Percentiles rank a stretch among this genome's conserved stretches.
These are phyloP conservation scores for Coemansia sp. DNA, from an alignment of 192 early-diverging fungal species.

Conservation along the genomic window DNA sequence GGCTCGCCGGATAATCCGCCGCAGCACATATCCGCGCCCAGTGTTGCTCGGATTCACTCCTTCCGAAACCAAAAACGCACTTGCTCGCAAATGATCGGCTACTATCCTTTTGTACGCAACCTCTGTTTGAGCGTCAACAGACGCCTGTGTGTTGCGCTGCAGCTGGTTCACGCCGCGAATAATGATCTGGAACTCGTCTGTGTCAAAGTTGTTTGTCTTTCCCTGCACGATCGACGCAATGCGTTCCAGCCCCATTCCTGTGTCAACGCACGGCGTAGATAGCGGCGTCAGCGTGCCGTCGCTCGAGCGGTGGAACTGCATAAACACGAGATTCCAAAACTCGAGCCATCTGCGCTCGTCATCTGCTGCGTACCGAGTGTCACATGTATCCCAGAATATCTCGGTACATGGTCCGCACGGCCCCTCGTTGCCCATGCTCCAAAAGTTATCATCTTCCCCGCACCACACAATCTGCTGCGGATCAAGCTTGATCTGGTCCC, in stretches of 20 bases:
- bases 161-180: constrained; percentile 75
- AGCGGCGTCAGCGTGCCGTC: constrained; percentile 80
- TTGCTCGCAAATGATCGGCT: constrained; percentile 93
- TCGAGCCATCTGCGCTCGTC: constrained; percentile 95
- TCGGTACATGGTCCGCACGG: constrained; percentile 98
- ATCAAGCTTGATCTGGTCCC: constrained; percentile 83
- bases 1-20: constrained; percentile 92
- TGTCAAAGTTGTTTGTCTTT: constrained; percentile 96
- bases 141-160: constrained; percentile 53
- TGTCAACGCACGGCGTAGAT: constrained; percentile 94
- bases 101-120: constrained; percentile 96
- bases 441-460: constrained; percentile 93
- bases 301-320: constrained; percentile 93
- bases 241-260: constrained; percentile 97
- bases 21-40: constrained; percentile 97
- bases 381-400: constrained; percentile 95
- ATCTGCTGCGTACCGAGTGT: constrained; percentile 75
- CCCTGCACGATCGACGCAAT: constrained; percentile 89
- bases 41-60: constrained; percentile 94
- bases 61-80: constrained; percentile 93
- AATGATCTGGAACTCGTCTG: constrained; percentile 82
- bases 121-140: constrained; percentile 74
- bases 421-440: constrained; percentile 97
- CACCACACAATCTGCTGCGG: constrained; percentile 78
- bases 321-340: constrained; percentile 99